Conservation (phyloP, 73 alveolate species). For the Paramecium bursaria region DNA sequence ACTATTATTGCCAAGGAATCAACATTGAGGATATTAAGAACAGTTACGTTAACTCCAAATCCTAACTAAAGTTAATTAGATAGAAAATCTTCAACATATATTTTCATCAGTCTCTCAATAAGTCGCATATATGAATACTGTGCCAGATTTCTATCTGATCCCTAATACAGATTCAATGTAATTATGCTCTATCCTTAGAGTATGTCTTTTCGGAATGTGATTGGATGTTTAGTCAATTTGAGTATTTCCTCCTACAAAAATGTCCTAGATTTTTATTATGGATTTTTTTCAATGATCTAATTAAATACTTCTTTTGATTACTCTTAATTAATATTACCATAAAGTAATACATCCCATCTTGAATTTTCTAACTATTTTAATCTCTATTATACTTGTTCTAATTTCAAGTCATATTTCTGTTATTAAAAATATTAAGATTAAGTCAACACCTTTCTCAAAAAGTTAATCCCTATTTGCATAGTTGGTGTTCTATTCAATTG, state of each 20-base stretch:
- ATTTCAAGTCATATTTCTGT: slow-evolving; percentile 23
- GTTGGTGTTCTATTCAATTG: slow-evolving; percentile 22
- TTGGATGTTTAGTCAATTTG: slow-evolving; percentile 34
- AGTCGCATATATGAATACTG: slow-evolving; percentile 31
- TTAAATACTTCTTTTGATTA: not conserved
- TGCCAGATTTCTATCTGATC: slow-evolving; percentile 33
- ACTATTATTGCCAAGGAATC: slow-evolving; percentile 42
- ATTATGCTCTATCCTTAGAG: slow-evolving; percentile 10
- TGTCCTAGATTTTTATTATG: not conserved
- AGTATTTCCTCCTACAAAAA: slow-evolving; percentile 15
- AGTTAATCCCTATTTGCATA: slow-evolving; percentile 4
- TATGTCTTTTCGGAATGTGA: slow-evolving; percentile 1
- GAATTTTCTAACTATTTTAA: not conserved
- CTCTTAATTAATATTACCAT: slow-evolving; percentile 25
- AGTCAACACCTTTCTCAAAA: not conserved
- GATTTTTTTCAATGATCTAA: not conserved
- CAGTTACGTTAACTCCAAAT: slow-evolving; percentile 18
- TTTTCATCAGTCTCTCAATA: slow-evolving; percentile 9
- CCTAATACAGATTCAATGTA: slow-evolving; percentile 47
- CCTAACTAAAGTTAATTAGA: slow-evolving; percentile 48
- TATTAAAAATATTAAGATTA: not conserved
- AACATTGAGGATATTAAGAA: not conserved
- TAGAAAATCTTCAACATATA: slow-evolving; percentile 39
- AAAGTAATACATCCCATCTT: slow-evolving; percentile 14
- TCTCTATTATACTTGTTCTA: not conserved